Conservation (phyloP, 805 yeast genomes). For the Zygosaccharomyces lentus region DNA sequence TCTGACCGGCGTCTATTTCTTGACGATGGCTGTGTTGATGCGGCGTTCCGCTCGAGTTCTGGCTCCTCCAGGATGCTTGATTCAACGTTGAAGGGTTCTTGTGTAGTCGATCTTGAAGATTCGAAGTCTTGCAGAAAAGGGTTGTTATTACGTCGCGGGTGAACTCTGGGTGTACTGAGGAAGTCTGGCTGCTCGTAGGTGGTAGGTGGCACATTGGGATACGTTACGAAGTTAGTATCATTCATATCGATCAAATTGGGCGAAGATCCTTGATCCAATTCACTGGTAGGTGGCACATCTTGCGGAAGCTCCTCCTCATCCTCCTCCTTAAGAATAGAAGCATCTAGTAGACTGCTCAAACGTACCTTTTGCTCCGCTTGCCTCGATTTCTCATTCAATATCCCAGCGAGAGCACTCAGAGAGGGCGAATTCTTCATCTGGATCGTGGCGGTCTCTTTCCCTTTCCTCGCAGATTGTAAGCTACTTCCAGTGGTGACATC, state of each 20-base stretch:
- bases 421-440: constrained; percentile 44
- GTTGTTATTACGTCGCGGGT: constrained; percentile 5
- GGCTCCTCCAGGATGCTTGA: constrained; percentile 4
- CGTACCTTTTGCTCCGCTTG: constrained; percentile 28
- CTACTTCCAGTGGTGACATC: background rate
- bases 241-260: constrained; percentile 39
- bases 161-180: constrained; percentile 26
- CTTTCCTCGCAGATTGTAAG: background rate
- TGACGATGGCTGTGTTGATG: background rate
- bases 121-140: background rate
- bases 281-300: constrained; percentile 1
- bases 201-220: constrained; percentile 5
- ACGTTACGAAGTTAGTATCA: constrained; percentile 21
- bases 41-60: background rate
- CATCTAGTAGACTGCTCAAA: constrained; percentile 13
- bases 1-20: background rate
- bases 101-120: background rate
- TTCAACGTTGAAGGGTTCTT: constrained; percentile 1
- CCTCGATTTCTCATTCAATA: constrained; percentile 37
- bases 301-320: constrained; percentile 14
- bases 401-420: constrained; percentile 40
- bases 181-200: constrained; percentile 30
- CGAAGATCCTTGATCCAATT: constrained; percentile 13
- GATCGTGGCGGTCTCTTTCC: constrained; percentile 24
- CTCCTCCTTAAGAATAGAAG: constrained; percentile 24